Percentiles rank a stretch among this genome's conserved stretches.
phyloP scores from a whole-genome alignment of 2,329 filamentous ascomycete genomes.

The Apiospora rasikravindrae region DNA sequence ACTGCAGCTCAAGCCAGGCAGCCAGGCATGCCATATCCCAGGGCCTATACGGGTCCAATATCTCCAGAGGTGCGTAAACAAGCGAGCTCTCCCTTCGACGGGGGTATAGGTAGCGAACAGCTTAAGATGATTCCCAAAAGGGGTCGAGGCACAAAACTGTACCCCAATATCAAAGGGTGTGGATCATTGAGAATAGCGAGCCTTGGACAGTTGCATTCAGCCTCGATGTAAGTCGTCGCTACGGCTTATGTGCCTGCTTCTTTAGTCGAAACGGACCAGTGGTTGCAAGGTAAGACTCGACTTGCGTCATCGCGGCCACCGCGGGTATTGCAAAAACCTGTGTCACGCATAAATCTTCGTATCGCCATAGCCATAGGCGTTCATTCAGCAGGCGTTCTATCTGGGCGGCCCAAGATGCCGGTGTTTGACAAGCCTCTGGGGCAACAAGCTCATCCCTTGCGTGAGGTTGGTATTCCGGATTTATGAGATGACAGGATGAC shows the following conservation, averaged over 20 bases:
- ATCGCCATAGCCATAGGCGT: neutral
- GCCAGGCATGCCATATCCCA: neutral
- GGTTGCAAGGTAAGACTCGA: neutral
- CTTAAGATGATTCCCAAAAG: neutral
- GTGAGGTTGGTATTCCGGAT: neutral
- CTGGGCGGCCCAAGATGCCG: slow-evolving; percentile 4
- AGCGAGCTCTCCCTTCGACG: neutral
- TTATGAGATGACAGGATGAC: neutral
- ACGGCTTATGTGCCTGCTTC: neutral
- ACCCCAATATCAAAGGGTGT: neutral
- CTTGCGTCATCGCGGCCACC: neutral
- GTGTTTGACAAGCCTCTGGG: neutral
- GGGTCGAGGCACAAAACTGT: neutral
- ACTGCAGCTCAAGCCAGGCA: neutral
- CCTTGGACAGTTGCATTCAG: neutral
- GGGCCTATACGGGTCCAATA: neutral
- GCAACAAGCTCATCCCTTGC: slow-evolving; percentile 3
- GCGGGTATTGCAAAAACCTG: neutral
- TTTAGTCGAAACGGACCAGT: neutral
- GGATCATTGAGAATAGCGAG: neutral
- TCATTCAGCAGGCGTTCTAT: neutral
- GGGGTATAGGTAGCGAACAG: neutral
- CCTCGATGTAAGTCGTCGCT: neutral
- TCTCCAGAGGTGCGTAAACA: neutral
- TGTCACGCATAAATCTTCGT: neutral